Percentiles rank a stretch among this genome's conserved stretches.
These are phyloP conservation scores for Silene conica DNA, from an alignment of 148 eudicot species.

Conservation along the genomic window DNA sequence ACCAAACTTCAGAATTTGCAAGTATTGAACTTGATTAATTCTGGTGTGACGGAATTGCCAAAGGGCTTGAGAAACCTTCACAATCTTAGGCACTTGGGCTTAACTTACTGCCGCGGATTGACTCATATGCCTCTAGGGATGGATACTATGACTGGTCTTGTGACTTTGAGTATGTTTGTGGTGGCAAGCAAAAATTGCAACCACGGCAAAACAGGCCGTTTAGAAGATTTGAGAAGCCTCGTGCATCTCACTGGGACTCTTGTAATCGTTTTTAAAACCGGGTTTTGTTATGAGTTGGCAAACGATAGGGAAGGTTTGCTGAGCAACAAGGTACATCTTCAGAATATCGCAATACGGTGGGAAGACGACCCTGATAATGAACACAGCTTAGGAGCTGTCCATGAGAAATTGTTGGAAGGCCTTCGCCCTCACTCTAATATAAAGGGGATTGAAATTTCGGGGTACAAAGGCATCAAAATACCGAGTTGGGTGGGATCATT, in stretches of 20 bases:
- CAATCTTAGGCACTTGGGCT: constrained; percentile 22
- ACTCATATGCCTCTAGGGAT: constrained; percentile 16
- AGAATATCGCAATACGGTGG: neutral
- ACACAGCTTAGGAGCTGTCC: neutral
- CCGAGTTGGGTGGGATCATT: constrained; percentile 3
- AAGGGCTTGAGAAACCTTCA: constrained; percentile 11
- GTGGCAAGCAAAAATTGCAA: neutral
- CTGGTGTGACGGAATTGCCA: constrained; percentile 17
- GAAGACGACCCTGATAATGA: neutral
- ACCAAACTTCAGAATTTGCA: constrained; percentile 33
- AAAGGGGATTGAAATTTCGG: neutral
- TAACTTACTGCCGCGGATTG: neutral
- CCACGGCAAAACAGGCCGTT: neutral
- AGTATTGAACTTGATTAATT: neutral
- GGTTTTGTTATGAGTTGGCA: neutral
- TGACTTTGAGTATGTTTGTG: constrained; percentile 6
- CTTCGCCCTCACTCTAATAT: constrained; percentile 14
- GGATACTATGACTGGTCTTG: constrained; percentile 14
- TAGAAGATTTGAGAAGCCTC: neutral
- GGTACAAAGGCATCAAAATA: neutral
- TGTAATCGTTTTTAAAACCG: neutral
- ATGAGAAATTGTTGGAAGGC: constrained; percentile 4
- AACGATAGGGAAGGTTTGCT: neutral
- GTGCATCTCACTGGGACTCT: neutral
- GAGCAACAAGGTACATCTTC: neutral